Evolutionary conservation across 2,329 filamentous ascomycete genomes (phyloP), one percentile per base, ranked within the genome.

Genomic region (Aspergillus aculeatinus): DNA sequence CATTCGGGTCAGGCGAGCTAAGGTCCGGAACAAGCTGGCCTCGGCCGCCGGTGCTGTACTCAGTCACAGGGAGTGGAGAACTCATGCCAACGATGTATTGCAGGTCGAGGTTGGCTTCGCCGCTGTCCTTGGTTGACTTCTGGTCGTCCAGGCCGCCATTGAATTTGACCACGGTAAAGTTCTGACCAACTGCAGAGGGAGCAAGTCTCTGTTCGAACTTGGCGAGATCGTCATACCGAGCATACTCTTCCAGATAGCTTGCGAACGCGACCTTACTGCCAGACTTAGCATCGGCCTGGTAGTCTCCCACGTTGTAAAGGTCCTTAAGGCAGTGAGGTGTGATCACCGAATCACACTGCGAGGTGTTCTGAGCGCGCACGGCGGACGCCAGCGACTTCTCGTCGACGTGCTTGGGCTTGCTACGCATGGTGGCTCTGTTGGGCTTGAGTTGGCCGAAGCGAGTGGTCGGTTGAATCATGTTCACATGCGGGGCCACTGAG

Each of bases 61-160:
- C 81, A 10, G 74, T 79, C 12, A 78, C 76, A 2, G 77, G 75
- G 16, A 81, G 66, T 0, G 80, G 79, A 11, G 76, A 66, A 58
- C 77, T 76, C 14, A 82, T 63, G 31, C 79, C 78, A 48, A 79
- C 63, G 4, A 81, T 81, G 61, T 82, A 82, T 65, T 83, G 79
- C 42, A 80, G 74, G 60, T 83, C 81, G 19, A 83, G 72, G 64
- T 83, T 82, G 55, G 80, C 81, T 65, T 83, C 81, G 16, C 77
- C 74, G 62, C 77, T 79, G 63, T 78, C 74, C 11, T 69, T 63
- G 2, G 65, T 65, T 10, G 76, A 71, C 55, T 74, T 70, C 60
- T 76, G 73, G 48, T 74, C 64, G 49, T 78, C 67, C 9, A 73
- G 64, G 21, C 75, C 76, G 63, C 79, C 79, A 51, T 81, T 76